Base-by-base conservation (phyloP, 1,139 yeast species). In the Hemisphaericaspora subhashii region DNA sequence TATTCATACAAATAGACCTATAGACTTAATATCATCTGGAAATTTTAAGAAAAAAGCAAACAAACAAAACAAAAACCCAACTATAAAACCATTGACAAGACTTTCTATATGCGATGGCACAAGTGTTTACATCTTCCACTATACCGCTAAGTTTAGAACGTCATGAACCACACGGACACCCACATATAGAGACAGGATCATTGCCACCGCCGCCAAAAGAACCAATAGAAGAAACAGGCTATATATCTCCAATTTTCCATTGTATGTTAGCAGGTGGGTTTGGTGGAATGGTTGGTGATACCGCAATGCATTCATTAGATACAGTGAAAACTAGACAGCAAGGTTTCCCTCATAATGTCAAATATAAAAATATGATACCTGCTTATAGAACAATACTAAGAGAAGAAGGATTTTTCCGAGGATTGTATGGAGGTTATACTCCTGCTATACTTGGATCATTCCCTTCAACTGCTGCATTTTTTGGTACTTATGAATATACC, bases 241-340 rank as follows among this genome's bases (percentile, higher is more conserved):
- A 15, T 29, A 15, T 27, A 11, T 63, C 74, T 11, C 80, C 86
- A 2, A 61, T 83, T n/a, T 41, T 76, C 48, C 76, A 80, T 50
- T 83, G 90, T 52, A 72, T 85, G 71, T 42, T 86, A 24, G 96
- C 98, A 0, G 98, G 98, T 29, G 97, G 96, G 1, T 66, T 90
- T 36, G 98, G 98, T 7, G 98, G 98, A 1, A 81, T 87, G 44
- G 80, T 90, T 27, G 98, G 98, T 12, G 98, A 92, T 55, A 77
- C 95, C 2, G 68, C 81, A 35, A 92, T 92, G 97, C 97, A 92
- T 61, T 90, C 98, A 1, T 66, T 92, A 33, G 98, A 92, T 56
- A 92, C 98, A 0, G 96, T 94, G 29, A 92, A 92, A 60, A 92
- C 98, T 1, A 73, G 98, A 50, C 98, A 92, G 59, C 98, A 92